Evolutionary conservation across 2,329 filamentous ascomycete species (phyloP), one percentile per base, ranked within the genome.

Genomic region (Fusarium ramigenum): DNA sequence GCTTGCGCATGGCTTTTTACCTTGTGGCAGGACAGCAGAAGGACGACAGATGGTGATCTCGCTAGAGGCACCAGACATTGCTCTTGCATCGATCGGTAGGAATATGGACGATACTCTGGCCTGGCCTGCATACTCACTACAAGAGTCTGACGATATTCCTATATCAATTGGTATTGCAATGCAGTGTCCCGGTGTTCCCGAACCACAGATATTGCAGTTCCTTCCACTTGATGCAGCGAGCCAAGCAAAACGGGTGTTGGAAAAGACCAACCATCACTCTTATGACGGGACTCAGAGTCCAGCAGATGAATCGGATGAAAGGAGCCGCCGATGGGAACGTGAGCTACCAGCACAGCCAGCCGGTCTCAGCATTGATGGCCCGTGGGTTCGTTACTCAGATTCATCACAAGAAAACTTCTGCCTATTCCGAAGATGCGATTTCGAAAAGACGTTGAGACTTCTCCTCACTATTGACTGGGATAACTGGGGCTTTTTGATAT

Each of bases 41-140:
- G 50, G 50, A 2, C 50, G 50, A 2, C 50, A 53, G 23, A 10
- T 37, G 12, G 34, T 53, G 0, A n/a, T 39, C 0, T 53, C 50
- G 5, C 8, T 39, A 14, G 34, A 53, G 0, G 19, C 50, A 0
- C 50, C 34, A 2, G 23, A 53, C 2, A 2, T n/a, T 4, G 5
- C 19, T 28, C 23, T 39, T 5, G 50, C 0, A 7, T 28, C 23
- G 2, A 53, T 53, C 0, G 50, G 50, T 7, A 37, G 3, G 19
- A 18, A 16, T 18, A 1, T 25, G 0, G 4, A 39, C 7, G 34
- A 53, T 7, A 21, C n/a, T 0, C 4, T 39, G 0, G 1, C 23
- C 2, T 53, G 50, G 50, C 50, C 50, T 1, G 50, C 34, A 28
- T 53, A 39, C 19, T 39, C 23, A 14, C 14, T 53, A 3, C 50